Evolutionary conservation across 805 yeast species (phyloP), one percentile per base, ranked within the genome.

Genomic region (Teunomyces stri): DNA sequence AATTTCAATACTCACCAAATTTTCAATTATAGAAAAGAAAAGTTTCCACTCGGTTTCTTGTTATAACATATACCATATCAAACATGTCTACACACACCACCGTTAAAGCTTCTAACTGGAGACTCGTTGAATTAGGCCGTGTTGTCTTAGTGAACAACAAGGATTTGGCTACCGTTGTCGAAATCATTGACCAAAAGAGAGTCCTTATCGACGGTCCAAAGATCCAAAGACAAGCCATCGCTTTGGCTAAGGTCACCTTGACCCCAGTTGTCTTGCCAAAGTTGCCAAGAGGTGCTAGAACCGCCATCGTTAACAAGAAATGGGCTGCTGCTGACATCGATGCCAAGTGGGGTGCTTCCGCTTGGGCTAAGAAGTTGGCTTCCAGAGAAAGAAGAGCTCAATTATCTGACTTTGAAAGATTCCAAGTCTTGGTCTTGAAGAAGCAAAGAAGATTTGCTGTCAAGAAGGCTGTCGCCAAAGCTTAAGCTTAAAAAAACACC

Each of bases 81-180:
- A 40, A 40, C 31, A 27, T 40, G 34, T 40, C 34, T 21, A 40
- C 34, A 40, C 55, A 61, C 58, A 57, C 89, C 72, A 76, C 87
- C 74, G 94, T 94, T 76, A 87, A 89, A 82, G 88, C 96, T 75
- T 81, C 96, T 76, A 88, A 88, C 92, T 94, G 98, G 98, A 89
- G 97, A 88, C 84, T 83, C 72, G 99, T 94, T 76, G 97, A 92
- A 84, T 88, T 91, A 73, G 99, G 99, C 77, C 96, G 99, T 82
- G 88, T 94, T 74, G 96, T 91, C 75, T 86, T 92, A 72, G 74
- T 92, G 73, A 61, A 70, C 73, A 82, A 83, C 85, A 81, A 85
- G 77, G 88, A 89, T 79, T 84, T 94, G 72, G 99, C 98, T 69
- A 80, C 96, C 73, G 85, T 94, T 69, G 98, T 91, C 70, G 99